Evolutionary conservation across 805 yeast genomes (phyloP).

Genomic region (Candida takata): DNA sequence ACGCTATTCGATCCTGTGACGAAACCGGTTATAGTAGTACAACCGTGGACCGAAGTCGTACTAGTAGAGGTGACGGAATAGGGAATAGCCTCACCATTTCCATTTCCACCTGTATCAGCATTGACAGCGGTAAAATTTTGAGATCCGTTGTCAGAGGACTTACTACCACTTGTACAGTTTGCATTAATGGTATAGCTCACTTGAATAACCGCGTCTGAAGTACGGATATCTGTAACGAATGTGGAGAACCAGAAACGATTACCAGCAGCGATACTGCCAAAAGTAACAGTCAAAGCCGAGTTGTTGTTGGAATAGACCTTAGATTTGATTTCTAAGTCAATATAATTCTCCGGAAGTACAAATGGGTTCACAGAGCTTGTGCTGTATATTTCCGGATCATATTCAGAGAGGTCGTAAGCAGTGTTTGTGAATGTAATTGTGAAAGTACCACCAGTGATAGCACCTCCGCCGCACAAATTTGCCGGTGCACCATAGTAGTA

Average conservation of each 20-base stretch:
- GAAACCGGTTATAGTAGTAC: slow-evolving; percentile 6
- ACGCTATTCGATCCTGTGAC: slow-evolving; percentile 7
- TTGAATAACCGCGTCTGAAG: background rate
- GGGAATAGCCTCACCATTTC: slow-evolving; percentile 5
- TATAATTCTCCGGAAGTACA: background rate
- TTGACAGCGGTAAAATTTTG: slow-evolving; percentile 1
- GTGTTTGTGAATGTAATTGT: background rate
- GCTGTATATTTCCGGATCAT: slow-evolving; percentile 1
- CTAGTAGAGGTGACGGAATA: slow-evolving; percentile 4
- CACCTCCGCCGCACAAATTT: slow-evolving; percentile 2
- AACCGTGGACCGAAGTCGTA: slow-evolving; percentile 4
- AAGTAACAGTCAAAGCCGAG: background rate
- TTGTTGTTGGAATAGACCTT: background rate
- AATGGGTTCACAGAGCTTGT: slow-evolving; percentile 3
- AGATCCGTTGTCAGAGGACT: background rate
- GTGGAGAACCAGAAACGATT: slow-evolving; percentile 7
- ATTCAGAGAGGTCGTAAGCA: background rate
- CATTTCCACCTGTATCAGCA: slow-evolving; percentile 8
- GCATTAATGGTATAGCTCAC: background rate
- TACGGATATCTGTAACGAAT: slow-evolving; percentile 1
- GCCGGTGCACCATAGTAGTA: slow-evolving; percentile 6
- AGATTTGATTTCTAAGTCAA: too few relatives aligned
- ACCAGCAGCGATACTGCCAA: slow-evolving; percentile 8
- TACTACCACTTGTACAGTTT: background rate
- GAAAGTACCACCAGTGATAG: slow-evolving; percentile 7